Evolutionary conservation across 1,284 basidiomycete genomes (phyloP).

Genomic region (Rhodofomes roseus): DNA sequence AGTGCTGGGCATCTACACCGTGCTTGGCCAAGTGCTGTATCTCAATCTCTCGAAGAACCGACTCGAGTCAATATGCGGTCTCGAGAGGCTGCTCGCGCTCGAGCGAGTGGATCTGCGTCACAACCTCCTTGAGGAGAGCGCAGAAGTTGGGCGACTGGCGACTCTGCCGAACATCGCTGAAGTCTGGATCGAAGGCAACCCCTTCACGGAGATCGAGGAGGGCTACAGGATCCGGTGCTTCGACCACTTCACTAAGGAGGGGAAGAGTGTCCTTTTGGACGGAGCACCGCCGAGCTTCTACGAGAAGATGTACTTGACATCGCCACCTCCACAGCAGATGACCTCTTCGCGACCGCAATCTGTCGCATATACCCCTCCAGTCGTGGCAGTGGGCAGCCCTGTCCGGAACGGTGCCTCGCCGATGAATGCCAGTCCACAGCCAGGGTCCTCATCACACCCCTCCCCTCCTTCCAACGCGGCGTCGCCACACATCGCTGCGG

Average conservation of each 20-base stretch:
- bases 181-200: slow-evolving; percentile 81
- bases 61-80: slow-evolving; percentile 88
- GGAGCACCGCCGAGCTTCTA: slow-evolving; percentile 72
- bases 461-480: slow-evolving; percentile 41
- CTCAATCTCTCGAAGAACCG: slow-evolving; percentile 85
- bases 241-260: slow-evolving; percentile 79
- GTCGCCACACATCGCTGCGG: slow-evolving; percentile 37
- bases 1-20: slow-evolving; percentile 82
- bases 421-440: slow-evolving; percentile 31
- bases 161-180: slow-evolving; percentile 73
- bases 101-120: slow-evolving; percentile 84
- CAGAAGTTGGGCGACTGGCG: slow-evolving; percentile 84
- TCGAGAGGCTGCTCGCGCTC: slow-evolving; percentile 83
- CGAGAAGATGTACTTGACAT: slow-evolving; percentile 64
- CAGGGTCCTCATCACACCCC: slow-evolving; percentile 18
- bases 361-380: slow-evolving; percentile 53
- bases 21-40: slow-evolving; percentile 73
- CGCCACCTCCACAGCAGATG: slow-evolving; percentile 48
- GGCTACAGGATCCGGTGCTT: slow-evolving; percentile 78
- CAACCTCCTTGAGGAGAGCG: slow-evolving; percentile 80
- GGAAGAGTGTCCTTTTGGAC: slow-evolving; percentile 70
- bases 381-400: slow-evolving; percentile 48
- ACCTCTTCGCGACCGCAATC: slow-evolving; percentile 42
- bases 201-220: slow-evolving; percentile 68
- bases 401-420: slow-evolving; percentile 22